Conservation (phyloP, 768 basidiomycete genomes). For the Trametes maxima region DNA sequence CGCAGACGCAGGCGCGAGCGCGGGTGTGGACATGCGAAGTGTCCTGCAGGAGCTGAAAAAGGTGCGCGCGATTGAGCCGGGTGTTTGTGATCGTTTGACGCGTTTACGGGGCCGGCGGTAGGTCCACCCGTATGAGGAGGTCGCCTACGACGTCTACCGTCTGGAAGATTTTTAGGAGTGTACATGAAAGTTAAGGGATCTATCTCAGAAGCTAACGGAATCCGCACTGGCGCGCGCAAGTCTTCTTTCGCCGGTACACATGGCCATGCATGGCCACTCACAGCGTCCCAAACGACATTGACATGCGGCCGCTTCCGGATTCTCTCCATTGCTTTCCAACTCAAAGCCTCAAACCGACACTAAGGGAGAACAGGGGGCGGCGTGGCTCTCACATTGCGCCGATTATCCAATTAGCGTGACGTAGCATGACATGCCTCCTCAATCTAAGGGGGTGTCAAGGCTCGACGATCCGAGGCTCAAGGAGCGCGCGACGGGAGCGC, state of each 20-base stretch:
- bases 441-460: no score
- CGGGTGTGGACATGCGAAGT: slow-evolving; percentile 39
- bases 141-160: slow-evolving; percentile 58
- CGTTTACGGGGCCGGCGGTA: slow-evolving; percentile 22
- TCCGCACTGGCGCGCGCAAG: neutral
- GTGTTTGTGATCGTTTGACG: neutral
- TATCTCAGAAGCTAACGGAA: neutral
- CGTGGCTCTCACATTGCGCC: no score
- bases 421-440: no score
- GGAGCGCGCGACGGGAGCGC: no score
- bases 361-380: no score
- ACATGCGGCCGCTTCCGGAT: no score
- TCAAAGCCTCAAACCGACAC: no score
- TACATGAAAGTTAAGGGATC: neutral
- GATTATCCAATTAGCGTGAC: no score
- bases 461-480: no score
- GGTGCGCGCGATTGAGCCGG: slow-evolving; percentile 34
- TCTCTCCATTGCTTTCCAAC: no score
- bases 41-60: slow-evolving; percentile 49
- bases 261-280: no score
- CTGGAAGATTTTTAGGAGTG: slow-evolving; percentile 44
- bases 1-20: slow-evolving; percentile 28
- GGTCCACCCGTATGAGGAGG: slow-evolving; percentile 61
- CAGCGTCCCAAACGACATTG: no score
- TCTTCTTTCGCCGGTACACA: neutral